Conservation (phyloP, 2,329 filamentous ascomycete genomes). For the Fusarium sp. region DNA sequence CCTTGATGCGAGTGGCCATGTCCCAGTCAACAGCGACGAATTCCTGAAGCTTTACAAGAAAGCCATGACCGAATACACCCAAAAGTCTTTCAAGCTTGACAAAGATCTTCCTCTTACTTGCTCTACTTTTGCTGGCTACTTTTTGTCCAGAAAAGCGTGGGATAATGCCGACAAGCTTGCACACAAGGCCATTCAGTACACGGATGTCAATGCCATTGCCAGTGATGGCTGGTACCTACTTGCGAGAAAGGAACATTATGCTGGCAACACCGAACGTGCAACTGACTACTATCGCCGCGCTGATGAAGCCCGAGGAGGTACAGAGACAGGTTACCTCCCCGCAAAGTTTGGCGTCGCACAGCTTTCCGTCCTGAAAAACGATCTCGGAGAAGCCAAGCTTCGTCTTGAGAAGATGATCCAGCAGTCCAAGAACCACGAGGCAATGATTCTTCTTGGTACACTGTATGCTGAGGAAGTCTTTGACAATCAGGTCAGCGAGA, state of each 20-base stretch:
- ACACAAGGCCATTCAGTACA: constrained; percentile 93
- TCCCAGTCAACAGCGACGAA: constrained; percentile 83
- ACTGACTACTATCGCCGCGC: constrained; percentile 89
- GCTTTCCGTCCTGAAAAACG: constrained; percentile 83
- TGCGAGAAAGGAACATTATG: constrained; percentile 89
- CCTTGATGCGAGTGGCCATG: constrained; percentile 84
- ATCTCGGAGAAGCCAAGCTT: constrained; percentile 92
- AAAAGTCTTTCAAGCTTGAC: constrained; percentile 92
- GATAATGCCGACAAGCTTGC: constrained; percentile 86
- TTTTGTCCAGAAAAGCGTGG: constrained; percentile 83
- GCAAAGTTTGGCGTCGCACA: constrained; percentile 96
- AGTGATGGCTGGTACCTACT: constrained; percentile 98
- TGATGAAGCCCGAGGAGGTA: constrained; percentile 89
- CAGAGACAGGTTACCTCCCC: constrained; percentile 90
- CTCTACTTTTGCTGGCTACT: constrained; percentile 90
- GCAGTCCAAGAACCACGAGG: constrained; percentile 83
- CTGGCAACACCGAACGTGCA: constrained; percentile 78
- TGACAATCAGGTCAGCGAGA: constrained; percentile 73
- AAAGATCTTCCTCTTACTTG: constrained; percentile 91
- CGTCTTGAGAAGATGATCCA: constrained; percentile 94
- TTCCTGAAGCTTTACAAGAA: constrained; percentile 90
- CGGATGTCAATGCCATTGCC: constrained; percentile 94
- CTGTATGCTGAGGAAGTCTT: constrained; percentile 96
- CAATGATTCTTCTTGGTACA: constrained; percentile 90
- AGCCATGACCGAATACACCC: constrained; percentile 93